Evolutionary conservation across 1,139 yeast species (phyloP).

Genomic region (Blastobotrys serpentis): DNA sequence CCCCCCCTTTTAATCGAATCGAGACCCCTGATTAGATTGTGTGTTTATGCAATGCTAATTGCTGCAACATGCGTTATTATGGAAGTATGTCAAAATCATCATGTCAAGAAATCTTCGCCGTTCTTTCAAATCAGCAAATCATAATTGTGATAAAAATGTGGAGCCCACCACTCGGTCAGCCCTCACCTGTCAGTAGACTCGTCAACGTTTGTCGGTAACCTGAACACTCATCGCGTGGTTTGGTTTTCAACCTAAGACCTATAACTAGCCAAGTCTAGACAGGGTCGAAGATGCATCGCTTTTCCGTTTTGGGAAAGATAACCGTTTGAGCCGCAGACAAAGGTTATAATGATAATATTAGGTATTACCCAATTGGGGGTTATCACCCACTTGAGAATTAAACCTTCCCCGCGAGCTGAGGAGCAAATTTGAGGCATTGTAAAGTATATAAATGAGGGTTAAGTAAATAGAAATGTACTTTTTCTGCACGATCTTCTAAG

Average conservation of each 20-base stretch:
- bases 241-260: neutral
- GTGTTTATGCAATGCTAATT: no score
- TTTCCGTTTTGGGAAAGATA: constrained; percentile 1
- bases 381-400: neutral
- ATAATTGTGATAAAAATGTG: no score
- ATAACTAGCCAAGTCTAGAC: constrained; percentile 5
- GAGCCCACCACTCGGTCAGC: no score
- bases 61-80: no score
- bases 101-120: no score
- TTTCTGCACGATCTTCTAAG: no score
- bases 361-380: neutral
- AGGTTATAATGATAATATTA: neutral
- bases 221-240: neutral
- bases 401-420: neutral
- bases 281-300: constrained; percentile 6
- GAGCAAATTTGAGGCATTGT: neutral
- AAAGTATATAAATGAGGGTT: neutral
- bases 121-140: no score
- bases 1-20: no score
- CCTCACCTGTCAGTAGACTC: no score
- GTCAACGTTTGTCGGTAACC: neutral
- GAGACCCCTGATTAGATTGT: no score
- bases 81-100: no score
- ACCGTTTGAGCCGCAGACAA: constrained; percentile 11
- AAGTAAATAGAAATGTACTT: neutral